A percentile compares a stretch with the other conserved stretches of the same genome.
Evolutionary conservation across 495 filamentous ascomycete species (phyloP).

Genomic region (Penicillium macrosclerotiorum): DNA sequence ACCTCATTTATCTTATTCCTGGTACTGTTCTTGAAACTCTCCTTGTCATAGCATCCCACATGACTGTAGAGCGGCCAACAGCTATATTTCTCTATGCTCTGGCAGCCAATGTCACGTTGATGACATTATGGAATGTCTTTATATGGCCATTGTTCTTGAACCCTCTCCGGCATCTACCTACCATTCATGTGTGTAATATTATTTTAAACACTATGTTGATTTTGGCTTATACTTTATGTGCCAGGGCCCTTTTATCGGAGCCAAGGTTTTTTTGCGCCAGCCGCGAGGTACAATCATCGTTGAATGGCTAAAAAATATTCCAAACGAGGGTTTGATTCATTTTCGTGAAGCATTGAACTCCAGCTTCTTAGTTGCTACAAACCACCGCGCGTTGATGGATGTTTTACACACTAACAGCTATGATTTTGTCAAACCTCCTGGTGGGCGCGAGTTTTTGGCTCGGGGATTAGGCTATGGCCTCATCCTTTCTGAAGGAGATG

Average conservation of each 20-base stretch:
- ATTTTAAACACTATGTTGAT: neutral
- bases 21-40: slow-evolving; percentile 8
- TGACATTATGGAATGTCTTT: slow-evolving; percentile 47
- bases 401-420: slow-evolving; percentile 50
- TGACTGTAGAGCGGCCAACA: slow-evolving; percentile 8
- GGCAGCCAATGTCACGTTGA: slow-evolving; percentile 19
- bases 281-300: slow-evolving; percentile 58
- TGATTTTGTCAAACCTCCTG: slow-evolving; percentile 46
- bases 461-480: slow-evolving; percentile 72
- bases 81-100: slow-evolving; percentile 13
- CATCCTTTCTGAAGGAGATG: slow-evolving; percentile 74
- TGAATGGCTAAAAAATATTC: slow-evolving; percentile 66
- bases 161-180: slow-evolving; percentile 61
- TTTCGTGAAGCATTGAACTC: slow-evolving; percentile 51
- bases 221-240: neutral
- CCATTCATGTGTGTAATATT: slow-evolving; percentile 39
- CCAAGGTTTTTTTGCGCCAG: slow-evolving; percentile 46
- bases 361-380: slow-evolving; percentile 30
- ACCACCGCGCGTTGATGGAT: slow-evolving; percentile 42
- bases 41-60: slow-evolving; percentile 1
- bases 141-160: slow-evolving; percentile 69
- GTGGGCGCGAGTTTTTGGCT: slow-evolving; percentile 51
- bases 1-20: slow-evolving; percentile 4
- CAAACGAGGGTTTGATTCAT: slow-evolving; percentile 76
- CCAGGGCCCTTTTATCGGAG: slow-evolving; percentile 56